A percentile compares a stretch with the other conserved stretches of the same genome.
These are phyloP conservation scores for Epichloe sp. DNA, from an alignment of 2,329 filamentous ascomycete genomes.

Conservation along the genomic window DNA sequence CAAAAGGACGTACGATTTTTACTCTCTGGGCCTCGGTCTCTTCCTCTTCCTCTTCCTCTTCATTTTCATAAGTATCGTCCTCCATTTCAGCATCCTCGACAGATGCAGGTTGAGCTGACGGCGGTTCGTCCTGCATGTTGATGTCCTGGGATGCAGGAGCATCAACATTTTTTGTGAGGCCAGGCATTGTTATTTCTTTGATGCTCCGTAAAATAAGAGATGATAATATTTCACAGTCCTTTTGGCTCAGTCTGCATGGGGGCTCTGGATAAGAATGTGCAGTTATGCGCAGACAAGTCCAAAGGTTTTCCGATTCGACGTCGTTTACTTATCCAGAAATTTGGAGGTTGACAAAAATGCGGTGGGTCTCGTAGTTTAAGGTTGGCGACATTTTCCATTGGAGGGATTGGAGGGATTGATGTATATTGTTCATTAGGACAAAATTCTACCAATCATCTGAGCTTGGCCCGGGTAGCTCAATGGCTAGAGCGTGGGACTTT, in stretches of 20 bases:
- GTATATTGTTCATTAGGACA: not conserved
- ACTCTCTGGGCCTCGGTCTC: constrained; percentile 42
- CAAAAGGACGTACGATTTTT: constrained; percentile 37
- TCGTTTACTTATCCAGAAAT: constrained; percentile 3
- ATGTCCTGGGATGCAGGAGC: constrained; percentile 20
- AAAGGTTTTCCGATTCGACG: not conserved
- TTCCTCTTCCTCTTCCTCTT: constrained; percentile 28
- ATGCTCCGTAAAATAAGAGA: no score
- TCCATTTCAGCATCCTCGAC: constrained; percentile 22
- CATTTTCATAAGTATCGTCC: constrained; percentile 16
- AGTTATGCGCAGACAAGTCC: not conserved
- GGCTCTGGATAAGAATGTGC: no score
- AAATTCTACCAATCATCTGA: not conserved
- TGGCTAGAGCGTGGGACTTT: constrained; percentile 22
- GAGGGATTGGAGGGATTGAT: accelerated
- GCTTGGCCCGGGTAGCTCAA: constrained; percentile 18
- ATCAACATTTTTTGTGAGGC: constrained; percentile 24
- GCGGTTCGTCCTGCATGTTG: constrained; percentile 32
- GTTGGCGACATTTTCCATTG: not conserved
- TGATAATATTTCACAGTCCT: no score
- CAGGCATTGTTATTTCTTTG: constrained; percentile 20
- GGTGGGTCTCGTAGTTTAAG: not conserved
- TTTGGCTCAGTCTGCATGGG: no score
- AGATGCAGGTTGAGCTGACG: constrained; percentile 22
- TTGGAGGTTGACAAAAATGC: constrained; percentile 3